Percentiles rank a stretch among this genome's conserved stretches.
These are phyloP conservation scores for Syzygium syzygioides DNA, from an alignment of 441 rosid species.

Conservation along the genomic window DNA sequence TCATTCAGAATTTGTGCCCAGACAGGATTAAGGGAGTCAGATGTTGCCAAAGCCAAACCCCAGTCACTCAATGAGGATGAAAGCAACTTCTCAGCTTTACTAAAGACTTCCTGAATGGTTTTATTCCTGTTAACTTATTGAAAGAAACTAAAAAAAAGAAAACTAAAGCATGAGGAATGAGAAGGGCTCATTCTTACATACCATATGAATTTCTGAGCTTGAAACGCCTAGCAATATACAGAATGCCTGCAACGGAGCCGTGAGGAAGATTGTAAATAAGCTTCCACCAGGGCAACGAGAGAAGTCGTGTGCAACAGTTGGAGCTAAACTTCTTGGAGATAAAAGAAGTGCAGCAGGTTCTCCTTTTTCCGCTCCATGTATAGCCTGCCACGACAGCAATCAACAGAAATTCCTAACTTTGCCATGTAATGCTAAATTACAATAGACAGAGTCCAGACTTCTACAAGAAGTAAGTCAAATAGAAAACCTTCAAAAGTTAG, in stretches of 20 bases:
- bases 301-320: constrained; percentile 39
- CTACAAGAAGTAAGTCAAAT: not conserved
- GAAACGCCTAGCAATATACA: constrained; percentile 69
- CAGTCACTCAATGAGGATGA: constrained; percentile 65
- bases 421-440: not conserved
- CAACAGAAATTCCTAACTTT: not conserved
- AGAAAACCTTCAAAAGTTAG: not conserved
- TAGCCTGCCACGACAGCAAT: constrained; percentile 28
- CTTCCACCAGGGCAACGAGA: constrained; percentile 74
- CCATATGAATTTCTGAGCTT: constrained; percentile 80
- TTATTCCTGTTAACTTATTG: constrained; percentile 10
- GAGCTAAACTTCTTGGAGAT: constrained; percentile 65
- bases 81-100: constrained; percentile 66
- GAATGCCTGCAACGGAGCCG: constrained; percentile 86
- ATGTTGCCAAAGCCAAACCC: constrained; percentile 64
- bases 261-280: constrained; percentile 76
- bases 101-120: constrained; percentile 44
- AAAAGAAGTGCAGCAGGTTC: constrained; percentile 87
- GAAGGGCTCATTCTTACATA: constrained; percentile 20
- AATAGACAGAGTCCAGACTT: not conserved
- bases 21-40: constrained; percentile 73
- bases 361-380: constrained; percentile 90
- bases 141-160: constrained; percentile 3
- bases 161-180: constrained; percentile 1
- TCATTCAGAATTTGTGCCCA: constrained; percentile 87